Base-by-base conservation (phyloP, 148 eudicot genomes). In the Gaultheria prostrata region DNA sequence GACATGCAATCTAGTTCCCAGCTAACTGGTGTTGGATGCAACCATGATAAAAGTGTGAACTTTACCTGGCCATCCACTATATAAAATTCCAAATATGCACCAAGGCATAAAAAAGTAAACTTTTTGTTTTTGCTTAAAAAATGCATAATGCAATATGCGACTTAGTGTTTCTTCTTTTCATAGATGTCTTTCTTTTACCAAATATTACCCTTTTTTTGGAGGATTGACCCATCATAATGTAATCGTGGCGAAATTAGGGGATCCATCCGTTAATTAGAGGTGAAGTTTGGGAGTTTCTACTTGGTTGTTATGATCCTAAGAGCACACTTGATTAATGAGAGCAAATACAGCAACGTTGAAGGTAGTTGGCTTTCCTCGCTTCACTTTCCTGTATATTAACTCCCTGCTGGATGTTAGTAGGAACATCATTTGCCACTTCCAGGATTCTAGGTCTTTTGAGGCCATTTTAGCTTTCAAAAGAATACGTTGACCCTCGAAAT, bases 201-300 rank as follows among this genome's bases (percentile, higher is more conserved):
- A 51, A 78, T 61, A 51, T 69, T 61, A 67, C 35, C 57, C 18
- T 49, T 32, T 51, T 49, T 48, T 79, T 20, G 6, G 21, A 59
- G 26, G 26, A 14, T 50, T 80, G 49, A 80, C 67, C 53, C 59
- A 49, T 75, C 45, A 59, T 67, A 65, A 49, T 81, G 39, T 30
- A 77, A 6, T 77, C 45, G 32, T 65, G 77, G 24, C 6, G 26
- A 80, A 83, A 80, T 83, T 82, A 96, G 99, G 99, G 99, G 80
- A 85, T 97, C 84, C 99, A 97, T 88, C 99, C 99, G n/a, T 87
- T 92, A 83, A 95, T 97, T 82, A 92, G 99, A 87, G 98, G 98
- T 80, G 99, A 94, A 90, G 99, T 97, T 74, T 96, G 99, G 99
- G 99, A 96, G 85, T 96, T 94, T 85, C 91, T 96, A 83, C 95